These are phyloP conservation scores for Priceomyces medius DNA, from an alignment of 805 yeast genomes.

Conservation along the genomic window DNA sequence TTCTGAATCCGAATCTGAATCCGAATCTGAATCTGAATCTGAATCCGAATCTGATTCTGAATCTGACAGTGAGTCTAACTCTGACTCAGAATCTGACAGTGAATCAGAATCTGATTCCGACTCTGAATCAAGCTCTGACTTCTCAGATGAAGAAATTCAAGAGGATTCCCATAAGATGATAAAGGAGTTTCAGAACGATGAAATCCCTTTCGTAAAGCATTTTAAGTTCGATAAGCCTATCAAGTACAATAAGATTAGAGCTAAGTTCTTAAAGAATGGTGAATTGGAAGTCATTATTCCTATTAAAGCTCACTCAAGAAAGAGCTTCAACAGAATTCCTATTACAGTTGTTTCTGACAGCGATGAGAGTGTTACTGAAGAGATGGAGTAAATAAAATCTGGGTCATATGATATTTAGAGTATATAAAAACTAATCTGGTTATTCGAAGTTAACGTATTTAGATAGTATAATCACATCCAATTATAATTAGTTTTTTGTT, in stretches of 20 bases:
- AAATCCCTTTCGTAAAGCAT: slow-evolving; percentile 42
- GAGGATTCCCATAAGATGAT: slow-evolving; percentile 41
- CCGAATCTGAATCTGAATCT: slow-evolving; percentile 15
- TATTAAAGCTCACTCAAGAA: not conserved
- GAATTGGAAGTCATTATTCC: slow-evolving; percentile 45
- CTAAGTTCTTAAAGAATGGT: slow-evolving; percentile 35
- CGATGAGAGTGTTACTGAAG: slow-evolving; percentile 15
- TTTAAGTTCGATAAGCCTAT: slow-evolving; percentile 41
- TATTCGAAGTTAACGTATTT: not conserved
- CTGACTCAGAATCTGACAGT: slow-evolving; percentile 10
- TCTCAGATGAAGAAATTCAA: slow-evolving; percentile 35
- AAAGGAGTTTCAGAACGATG: slow-evolving; percentile 38
- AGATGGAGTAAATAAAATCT: slow-evolving; percentile 5
- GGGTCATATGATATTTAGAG: not conserved
- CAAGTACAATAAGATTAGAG: slow-evolving; percentile 37
- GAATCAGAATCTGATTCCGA: slow-evolving; percentile 12
- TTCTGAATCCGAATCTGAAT: slow-evolving; percentile 9
- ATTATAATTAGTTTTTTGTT: not conserved
- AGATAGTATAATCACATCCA: not conserved
- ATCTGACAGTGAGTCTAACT: slow-evolving; percentile 12
- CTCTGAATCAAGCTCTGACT: slow-evolving; percentile 7
- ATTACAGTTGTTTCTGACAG: slow-evolving; percentile 22
- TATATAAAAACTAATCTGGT: not conserved
- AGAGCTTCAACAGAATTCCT: slow-evolving; percentile 28
- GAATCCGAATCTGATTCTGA: slow-evolving; percentile 16